Conservation (phyloP, 441 rosid genomes). For the Euphorbia celastroides region DNA sequence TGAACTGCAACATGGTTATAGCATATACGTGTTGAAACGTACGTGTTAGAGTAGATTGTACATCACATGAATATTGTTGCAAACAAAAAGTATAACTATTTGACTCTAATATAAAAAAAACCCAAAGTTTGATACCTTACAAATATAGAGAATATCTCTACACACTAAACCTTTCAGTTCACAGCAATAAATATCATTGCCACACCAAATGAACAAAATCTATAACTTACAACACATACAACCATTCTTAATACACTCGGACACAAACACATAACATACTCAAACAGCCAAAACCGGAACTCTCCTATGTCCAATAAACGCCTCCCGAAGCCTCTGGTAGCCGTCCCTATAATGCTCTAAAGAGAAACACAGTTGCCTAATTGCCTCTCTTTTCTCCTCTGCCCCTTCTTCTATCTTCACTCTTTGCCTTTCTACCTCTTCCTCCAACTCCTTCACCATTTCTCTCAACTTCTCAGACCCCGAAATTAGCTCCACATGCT, state of each 20-base stretch:
- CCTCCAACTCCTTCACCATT: slow-evolving; percentile 39
- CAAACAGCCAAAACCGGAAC: slow-evolving; percentile 38
- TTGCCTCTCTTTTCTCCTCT: slow-evolving; percentile 87
- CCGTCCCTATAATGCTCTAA: slow-evolving; percentile 69
- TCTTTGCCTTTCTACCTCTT: slow-evolving; percentile 59
- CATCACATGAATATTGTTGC: no score
- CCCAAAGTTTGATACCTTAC: background rate
- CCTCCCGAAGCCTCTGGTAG: slow-evolving; percentile 49
- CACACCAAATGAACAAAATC: background rate
- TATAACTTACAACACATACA: background rate
- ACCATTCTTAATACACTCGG: background rate
- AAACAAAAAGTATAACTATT: no score
- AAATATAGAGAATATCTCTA: background rate
- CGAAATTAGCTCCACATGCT: slow-evolving; percentile 41
- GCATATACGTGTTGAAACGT: no score
- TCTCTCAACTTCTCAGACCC: slow-evolving; percentile 32
- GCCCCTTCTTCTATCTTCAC: slow-evolving; percentile 49
- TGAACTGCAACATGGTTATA: no score
- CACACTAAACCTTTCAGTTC: no score
- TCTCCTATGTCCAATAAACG: slow-evolving; percentile 38
- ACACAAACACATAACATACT: background rate
- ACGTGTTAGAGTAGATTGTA: no score
- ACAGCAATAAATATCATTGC: no score
- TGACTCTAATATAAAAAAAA: background rate
- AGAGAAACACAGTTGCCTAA: slow-evolving; percentile 78